Base-by-base conservation (phyloP, 768 basidiomycete genomes). In the Mycena latifolia region DNA sequence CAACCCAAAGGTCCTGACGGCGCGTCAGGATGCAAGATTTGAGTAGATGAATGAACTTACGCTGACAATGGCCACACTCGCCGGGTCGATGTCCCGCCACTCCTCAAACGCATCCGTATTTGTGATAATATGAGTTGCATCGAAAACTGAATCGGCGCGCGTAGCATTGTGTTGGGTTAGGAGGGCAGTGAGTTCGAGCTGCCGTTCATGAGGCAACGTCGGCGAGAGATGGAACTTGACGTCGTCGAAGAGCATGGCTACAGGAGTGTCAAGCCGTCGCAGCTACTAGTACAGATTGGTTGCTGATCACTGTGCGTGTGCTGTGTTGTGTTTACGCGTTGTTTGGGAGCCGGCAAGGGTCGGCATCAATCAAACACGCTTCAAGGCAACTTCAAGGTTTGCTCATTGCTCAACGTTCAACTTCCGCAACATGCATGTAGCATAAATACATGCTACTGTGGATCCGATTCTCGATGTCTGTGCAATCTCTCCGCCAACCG, bases 101-200 rank as follows among this genome's bases (percentile, higher is more conserved):
- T 82, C 81, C 14, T 79, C 78, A 39, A 82, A 77, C 64, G 79
- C 73, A 65, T 77, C 63, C 51, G 86, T 60, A 72, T 83, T 71
- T 60, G 82, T 70, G 73, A 87, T 76, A 63, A 83, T 74, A 74
- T 84, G 82, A 2, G 83, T 83, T 45, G 79, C 64, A 63, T 77
- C 52, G 59, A 72, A 17, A 48, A 77, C 37, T 12, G 69, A 50
- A 12, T 70, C 66, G 10, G 72, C 69, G 10, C 54, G 56, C 3
- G 37, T 67, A 0, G 78, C 85, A 27, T 82, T 80, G 60, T 82
- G 80, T 25, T 72, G 63, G 46, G 77, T 73, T 24, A 86, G 78
- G 15, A 81, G 48, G 5, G 72, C 64, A 0, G 69, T 45, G 24
- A 85, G 74, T 28, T 82, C 74, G 5, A 47, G 67, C 51, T 75